Evolutionary conservation across 1,284 basidiomycete species (phyloP).

Genomic region (Paramarasmius palmivorus): DNA sequence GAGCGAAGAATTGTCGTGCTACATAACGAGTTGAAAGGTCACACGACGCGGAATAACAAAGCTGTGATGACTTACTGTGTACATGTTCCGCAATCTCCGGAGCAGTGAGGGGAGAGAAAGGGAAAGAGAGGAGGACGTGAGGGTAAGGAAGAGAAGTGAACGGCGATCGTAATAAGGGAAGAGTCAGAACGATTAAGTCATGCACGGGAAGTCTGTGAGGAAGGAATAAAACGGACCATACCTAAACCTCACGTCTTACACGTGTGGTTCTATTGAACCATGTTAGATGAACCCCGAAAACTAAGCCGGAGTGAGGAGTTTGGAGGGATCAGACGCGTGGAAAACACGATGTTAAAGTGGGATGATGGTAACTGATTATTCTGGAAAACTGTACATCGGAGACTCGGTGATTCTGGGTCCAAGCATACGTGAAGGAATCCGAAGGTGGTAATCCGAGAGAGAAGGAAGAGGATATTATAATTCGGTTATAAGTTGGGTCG

Average conservation of each 20-base stretch:
- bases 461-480: conserved; percentile 27
- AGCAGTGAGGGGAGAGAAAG: conserved; percentile 19
- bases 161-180: conserved; percentile 13
- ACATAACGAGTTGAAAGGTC: conserved; percentile 16
- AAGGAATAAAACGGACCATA: conserved; percentile 24
- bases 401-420: conserved; percentile 5
- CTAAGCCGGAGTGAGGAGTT: conserved; percentile 16
- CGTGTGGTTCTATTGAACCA: conserved; percentile 24
- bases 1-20: conserved; percentile 31
- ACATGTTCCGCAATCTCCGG: conserved; percentile 19
- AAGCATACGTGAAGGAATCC: conserved; percentile 1
- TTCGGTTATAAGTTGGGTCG: conserved; percentile 43
- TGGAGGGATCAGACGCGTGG: conserved; percentile 18
- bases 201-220: conserved; percentile 6
- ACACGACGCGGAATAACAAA: conserved; percentile 10
- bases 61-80: conserved; percentile 24
- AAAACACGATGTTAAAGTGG: conserved; percentile 13
- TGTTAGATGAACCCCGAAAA: conserved; percentile 8
- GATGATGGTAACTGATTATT: conserved; percentile 9
- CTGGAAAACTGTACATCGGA: neutral
- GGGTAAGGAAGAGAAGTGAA: conserved; percentile 14
- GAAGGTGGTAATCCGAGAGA: conserved; percentile 5
- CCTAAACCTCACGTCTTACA: conserved; percentile 40
- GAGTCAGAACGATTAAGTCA: conserved; percentile 8
- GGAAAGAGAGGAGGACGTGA: conserved; percentile 12